phyloP scores from a whole-genome alignment of 192 early-diverging fungal genomes.

The Paraglomus brasilianum region DNA sequence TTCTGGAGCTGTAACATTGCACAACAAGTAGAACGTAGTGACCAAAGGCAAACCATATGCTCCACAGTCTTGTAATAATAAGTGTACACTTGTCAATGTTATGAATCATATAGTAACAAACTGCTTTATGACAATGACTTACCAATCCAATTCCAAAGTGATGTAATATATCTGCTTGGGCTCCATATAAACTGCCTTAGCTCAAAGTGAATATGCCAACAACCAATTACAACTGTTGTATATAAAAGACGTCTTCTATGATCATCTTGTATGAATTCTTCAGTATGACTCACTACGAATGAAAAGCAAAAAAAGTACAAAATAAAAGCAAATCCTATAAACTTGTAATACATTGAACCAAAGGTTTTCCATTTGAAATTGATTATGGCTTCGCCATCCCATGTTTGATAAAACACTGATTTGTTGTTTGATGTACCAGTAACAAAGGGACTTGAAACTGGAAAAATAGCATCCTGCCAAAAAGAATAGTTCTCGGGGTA shows the following conservation, averaged over 20 bases:
- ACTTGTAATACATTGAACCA: background rate
- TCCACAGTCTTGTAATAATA: background rate
- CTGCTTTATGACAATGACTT: background rate
- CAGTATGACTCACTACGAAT: background rate
- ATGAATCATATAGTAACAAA: background rate
- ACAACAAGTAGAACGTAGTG: background rate
- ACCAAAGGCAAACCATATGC: background rate
- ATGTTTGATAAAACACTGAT: too few relatives aligned
- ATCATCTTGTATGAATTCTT: background rate
- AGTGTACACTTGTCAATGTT: background rate
- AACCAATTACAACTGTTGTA: background rate
- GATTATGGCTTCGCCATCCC: slow-evolving; percentile 4
- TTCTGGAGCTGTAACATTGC: background rate
- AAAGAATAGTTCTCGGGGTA: background rate
- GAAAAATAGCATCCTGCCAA: background rate
- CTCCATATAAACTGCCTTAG: background rate
- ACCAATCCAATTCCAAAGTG: background rate
- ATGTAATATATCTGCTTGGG: background rate
- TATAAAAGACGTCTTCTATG: background rate
- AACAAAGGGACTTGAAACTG: background rate
- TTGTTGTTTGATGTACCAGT: too few relatives aligned
- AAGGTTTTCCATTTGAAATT: slow-evolving; percentile 18
- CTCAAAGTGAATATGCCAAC: background rate
- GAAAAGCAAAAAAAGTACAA: background rate
- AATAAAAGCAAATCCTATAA: background rate